Evolutionary conservation across 805 yeast species (phyloP), one percentile per base, ranked within the genome.

Genomic region (Torulaspora quercuum): DNA sequence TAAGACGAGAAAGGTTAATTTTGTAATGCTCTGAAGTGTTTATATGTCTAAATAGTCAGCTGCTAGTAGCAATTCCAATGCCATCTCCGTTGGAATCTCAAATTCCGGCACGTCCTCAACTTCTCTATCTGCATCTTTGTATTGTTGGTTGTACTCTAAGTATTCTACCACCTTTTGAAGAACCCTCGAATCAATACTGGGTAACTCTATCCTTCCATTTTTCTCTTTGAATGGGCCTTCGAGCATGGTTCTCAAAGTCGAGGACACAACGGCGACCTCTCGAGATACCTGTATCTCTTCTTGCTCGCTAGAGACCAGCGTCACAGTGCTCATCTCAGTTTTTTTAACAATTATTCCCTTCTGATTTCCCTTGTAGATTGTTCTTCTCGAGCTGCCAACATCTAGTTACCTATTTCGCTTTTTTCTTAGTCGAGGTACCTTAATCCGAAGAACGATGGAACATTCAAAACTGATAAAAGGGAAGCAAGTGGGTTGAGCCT

Each of bases 31-130:
- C 52, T 53, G 49, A 33, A 12, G 19, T 18, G 22, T 27, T 25
- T 19, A 52, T 37, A 61, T 49, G 46, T 52, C 48, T 34, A 61
- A 44, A 57, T 76, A 90, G 57, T 92, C 98, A 2, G 97, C 95
- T 16, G 95, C 95, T 23, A 92, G 90, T 29, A 92, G 63, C 48
- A 90, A 65, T 56, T 92, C 97, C 44, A 90, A 66, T 0, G 97
- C 95, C 76, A 90, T 74, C 48, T 87, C 97, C 0, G 97, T 89
- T 1, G 97, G 96, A 2, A 92, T 77, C 23, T 83, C 82, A 61
- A 92, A 92, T 37, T 84, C 92, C 0, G 95, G 95, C 5, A 83
- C 75, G 33, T 75, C 80, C 3, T 74, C 76, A 6, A 40, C 49
- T 16, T 61, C 64, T 5, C 55, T 47, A 21, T 67, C 72, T 0